Evolutionary conservation across 2,329 filamentous ascomycete species (phyloP).

Genomic region (Leptographium procerum): DNA sequence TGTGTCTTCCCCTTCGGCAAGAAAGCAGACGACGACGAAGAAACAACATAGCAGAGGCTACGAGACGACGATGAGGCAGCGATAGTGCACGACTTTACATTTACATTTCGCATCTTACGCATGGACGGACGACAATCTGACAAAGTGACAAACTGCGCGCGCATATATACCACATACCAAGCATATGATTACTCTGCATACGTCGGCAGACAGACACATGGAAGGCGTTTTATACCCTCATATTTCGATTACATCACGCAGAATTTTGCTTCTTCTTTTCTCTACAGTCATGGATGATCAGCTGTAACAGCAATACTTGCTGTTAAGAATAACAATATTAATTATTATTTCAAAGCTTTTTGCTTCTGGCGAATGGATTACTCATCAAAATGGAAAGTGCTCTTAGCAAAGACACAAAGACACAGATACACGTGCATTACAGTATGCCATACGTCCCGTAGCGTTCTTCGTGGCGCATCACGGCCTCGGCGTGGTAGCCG

Average conservation of each 20-base stretch:
- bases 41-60: not conserved
- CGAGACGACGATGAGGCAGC: not conserved
- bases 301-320: not conserved
- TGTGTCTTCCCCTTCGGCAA: not conserved
- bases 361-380: too few relatives aligned
- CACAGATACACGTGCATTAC: not conserved
- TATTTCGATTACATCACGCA: not conserved
- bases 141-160: not conserved
- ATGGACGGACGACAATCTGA: not conserved
- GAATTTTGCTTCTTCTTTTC: not conserved
- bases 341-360: not conserved
- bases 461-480: constrained; percentile 4
- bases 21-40: not conserved
- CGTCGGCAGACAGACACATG: not conserved
- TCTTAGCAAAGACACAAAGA: too few relatives aligned
- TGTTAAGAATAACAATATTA: not conserved
- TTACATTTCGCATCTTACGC: not conserved
- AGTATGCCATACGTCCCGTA: not conserved
- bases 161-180: not conserved
- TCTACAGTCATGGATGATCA: not conserved
- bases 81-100: not conserved
- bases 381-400: not conserved
- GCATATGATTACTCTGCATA: not conserved
- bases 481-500: constrained; percentile 14
- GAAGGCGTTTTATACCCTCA: constrained; percentile 4